Base-by-base conservation (phyloP, 108 stramenopile genomes). In the Epithemia pelagica region DNA sequence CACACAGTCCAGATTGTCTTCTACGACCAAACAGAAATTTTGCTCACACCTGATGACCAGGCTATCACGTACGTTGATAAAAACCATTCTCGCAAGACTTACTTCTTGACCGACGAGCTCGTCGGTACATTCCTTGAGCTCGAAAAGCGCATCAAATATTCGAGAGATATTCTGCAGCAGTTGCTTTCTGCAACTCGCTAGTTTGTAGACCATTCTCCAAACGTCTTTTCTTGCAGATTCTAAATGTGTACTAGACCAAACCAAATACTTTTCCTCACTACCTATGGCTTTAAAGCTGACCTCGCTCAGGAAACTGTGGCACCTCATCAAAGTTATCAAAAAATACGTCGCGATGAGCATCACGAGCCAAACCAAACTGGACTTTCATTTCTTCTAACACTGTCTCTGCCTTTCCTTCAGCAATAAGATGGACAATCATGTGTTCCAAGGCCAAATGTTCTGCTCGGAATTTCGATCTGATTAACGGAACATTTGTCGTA, bases 1-100 rank as follows among this genome's bases (percentile, higher is more conserved):
- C 83, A 94, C 54, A 97, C 97, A 5, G 90, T 97, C 2, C 97
- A 98, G 82, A 95, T 97, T 24, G 83, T 92, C 1, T 96, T 99
- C 65, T 92, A 95, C 67, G 96, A 97, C 69, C 77, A 89, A 58
- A 96, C 96, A 1, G 95, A 98, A 54, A 77, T 99, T 5, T 67
- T 96, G 24, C 76, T 99, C 30, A 93, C 94, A 23, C 78, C 88
- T 10, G 90, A 96, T 64, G 90, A 88, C 30, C 84, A 78, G 20
- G 61, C 77, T 24, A 74, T 96, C 31, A 98, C 95, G 0, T 94
- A 85, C 59, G 94, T 95, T 3, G 94, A 96, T 64, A 98, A 98
- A 66, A 77, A 80, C 15, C 78, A 85, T 56, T 83, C 76, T 21
- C 74, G 93, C 37, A 73, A 68, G 22, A 85, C 88, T 3, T 83